These are phyloP conservation scores for Vitis vinifera DNA, from an alignment of 164 flowering plant genomes.

Conservation along the genomic window ASM3070453v1 NC_081823.1:10496501-10497000, in stretches of 20 bases:
- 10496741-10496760: not conserved
- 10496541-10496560: too few relatives aligned
- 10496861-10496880: constrained; percentile 84
- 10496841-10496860: constrained; percentile 80
- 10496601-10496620: too few relatives aligned
- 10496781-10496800: constrained; percentile 80
- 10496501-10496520: too few relatives aligned
- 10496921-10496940: constrained; percentile 71
- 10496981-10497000: too few relatives aligned
- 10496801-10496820: constrained; percentile 87
- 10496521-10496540: too few relatives aligned
- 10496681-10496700: too few relatives aligned
- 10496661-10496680: too few relatives aligned
- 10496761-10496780: not conserved
- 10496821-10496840: constrained; percentile 61
- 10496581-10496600: too few relatives aligned
- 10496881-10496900: constrained; percentile 78
- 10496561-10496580: too few relatives aligned
- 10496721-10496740: not conserved
- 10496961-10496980: not conserved
- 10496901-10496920: constrained; percentile 92
- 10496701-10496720: too few relatives aligned
- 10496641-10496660: too few relatives aligned
- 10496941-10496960: constrained; percentile 2
- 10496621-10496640: too few relatives aligned